Percentiles rank a stretch among this genome's conserved stretches.
These are phyloP conservation scores for Cladorrhinum sp. DNA, from an alignment of 2,329 filamentous ascomycete genomes.

Conservation along the genomic window DNA sequence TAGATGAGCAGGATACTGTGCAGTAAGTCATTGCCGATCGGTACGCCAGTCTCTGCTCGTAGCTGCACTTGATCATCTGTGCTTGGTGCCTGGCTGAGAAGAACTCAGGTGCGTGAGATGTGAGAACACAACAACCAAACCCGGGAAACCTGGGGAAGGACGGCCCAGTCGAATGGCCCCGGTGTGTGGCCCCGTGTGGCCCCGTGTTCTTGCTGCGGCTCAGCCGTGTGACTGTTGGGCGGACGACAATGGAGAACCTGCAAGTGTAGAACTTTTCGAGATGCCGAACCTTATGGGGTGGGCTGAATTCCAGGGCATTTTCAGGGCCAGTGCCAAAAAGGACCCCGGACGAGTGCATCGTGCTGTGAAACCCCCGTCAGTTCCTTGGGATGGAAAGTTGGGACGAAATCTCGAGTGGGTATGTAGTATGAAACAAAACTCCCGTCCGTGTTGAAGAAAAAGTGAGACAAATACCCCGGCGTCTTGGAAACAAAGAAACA, in stretches of 20 bases:
- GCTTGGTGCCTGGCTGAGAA: not conserved
- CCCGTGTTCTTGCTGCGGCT: conserved; percentile 4
- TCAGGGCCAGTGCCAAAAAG: not conserved
- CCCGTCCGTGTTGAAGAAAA: conserved; percentile 2
- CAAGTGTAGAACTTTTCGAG: not conserved
- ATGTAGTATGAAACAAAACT: conserved; percentile 1
- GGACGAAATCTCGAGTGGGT: conserved; percentile 4
- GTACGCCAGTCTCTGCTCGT: not conserved
- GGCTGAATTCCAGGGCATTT: not conserved
- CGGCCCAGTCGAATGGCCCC: not conserved
- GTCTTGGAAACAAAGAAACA: conserved; percentile 2
- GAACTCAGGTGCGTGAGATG: not conserved
- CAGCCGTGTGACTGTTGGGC: not conserved
- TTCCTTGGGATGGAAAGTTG: not conserved
- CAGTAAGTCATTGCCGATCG: not conserved
- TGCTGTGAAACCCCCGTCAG: conserved; percentile 7
- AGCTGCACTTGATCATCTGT: no score
- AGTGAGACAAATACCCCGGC: conserved; percentile 2
- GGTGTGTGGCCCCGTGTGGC: not conserved
- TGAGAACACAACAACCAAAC: no score
- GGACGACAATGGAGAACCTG: not conserved
- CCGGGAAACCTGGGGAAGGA: conserved; percentile 1
- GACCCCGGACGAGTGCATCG: not conserved
- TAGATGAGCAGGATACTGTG: not conserved
- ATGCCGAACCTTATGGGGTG: not conserved